Evolutionary conservation across 805 yeast genomes (phyloP).

Genomic region (Yarrowia deformans): DNA sequence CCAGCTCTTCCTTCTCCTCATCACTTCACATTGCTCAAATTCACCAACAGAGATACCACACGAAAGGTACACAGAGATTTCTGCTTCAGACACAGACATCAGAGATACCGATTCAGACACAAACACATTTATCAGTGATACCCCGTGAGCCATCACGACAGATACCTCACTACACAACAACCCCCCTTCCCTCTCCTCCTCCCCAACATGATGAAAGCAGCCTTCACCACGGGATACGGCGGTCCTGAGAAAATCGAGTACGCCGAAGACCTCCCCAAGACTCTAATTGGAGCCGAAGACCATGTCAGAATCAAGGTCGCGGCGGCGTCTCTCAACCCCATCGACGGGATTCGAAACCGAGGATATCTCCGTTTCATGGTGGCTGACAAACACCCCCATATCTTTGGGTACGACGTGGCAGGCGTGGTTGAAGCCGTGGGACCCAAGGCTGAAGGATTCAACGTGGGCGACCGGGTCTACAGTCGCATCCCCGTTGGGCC

Average conservation of each 20-base stretch:
- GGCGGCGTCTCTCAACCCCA: constrained; percentile 68
- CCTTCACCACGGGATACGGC: constrained; percentile 7
- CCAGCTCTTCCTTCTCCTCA: too few species aligned
- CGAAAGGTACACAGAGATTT: too few species aligned
- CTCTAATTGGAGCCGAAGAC: not conserved
- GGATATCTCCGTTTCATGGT: constrained; percentile 11
- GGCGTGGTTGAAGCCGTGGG: constrained; percentile 70
- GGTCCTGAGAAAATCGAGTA: constrained; percentile 25
- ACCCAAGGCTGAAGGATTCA: constrained; percentile 50
- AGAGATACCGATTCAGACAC: too few species aligned
- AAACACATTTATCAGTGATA: too few species aligned
- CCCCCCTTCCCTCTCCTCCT: not conserved
- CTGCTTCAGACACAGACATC: too few species aligned
- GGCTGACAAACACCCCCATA: constrained; percentile 25
- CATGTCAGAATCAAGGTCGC: constrained; percentile 62
- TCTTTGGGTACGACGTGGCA: constrained; percentile 70
- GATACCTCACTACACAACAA: not conserved
- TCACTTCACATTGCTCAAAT: too few species aligned
- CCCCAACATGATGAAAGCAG: constrained; percentile 18
- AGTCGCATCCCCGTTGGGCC: constrained; percentile 65
- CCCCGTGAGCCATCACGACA: too few species aligned
- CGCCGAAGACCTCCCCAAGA: constrained; percentile 1
- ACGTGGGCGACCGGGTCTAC: constrained; percentile 68
- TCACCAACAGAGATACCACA: too few species aligned
- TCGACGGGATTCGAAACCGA: constrained; percentile 62